Conservation (phyloP, 345 rosid species). For the Chamaenerion angustifolium region DNA sequence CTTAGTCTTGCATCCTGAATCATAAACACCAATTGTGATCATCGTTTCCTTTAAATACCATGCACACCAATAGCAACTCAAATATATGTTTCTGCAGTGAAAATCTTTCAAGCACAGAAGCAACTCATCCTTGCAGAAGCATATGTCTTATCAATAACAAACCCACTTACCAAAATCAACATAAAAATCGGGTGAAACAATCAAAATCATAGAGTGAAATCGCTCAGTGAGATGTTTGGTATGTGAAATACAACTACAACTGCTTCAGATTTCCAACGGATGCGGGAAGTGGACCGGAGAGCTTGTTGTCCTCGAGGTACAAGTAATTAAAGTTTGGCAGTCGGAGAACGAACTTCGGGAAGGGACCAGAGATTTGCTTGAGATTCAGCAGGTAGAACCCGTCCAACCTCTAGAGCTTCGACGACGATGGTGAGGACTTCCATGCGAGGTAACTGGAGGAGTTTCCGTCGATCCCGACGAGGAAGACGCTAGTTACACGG, state of each 20-base stretch:
- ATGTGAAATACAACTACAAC: slow-evolving; percentile 4
- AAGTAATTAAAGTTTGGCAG: slow-evolving; percentile 36
- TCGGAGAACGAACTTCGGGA: slow-evolving; percentile 39
- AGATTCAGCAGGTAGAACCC: slow-evolving; percentile 34
- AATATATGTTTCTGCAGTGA: no score
- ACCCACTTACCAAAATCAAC: no score
- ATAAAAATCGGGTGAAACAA: no score
- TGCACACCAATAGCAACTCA: no score
- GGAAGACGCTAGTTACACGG: slow-evolving; percentile 33
- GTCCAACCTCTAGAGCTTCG: slow-evolving; percentile 29
- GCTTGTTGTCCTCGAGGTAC: slow-evolving; percentile 48
- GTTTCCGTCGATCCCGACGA: slow-evolving; percentile 20
- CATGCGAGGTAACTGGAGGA: slow-evolving; percentile 39
- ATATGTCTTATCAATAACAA: no score
- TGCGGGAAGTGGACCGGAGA: slow-evolving; percentile 46
- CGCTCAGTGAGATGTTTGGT: slow-evolving; percentile 16
- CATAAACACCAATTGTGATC: no score
- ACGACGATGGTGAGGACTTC: slow-evolving; percentile 40
- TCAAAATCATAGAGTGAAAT: no score
- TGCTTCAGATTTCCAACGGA: slow-evolving; percentile 31
- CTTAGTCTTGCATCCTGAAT: no score
- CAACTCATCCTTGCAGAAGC: no score
- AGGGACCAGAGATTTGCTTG: slow-evolving; percentile 44
- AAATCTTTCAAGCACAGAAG: no score
- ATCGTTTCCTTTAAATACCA: no score